Conservation (phyloP, 2,329 filamentous ascomycete genomes). For the Exophiala bonariae region DNA sequence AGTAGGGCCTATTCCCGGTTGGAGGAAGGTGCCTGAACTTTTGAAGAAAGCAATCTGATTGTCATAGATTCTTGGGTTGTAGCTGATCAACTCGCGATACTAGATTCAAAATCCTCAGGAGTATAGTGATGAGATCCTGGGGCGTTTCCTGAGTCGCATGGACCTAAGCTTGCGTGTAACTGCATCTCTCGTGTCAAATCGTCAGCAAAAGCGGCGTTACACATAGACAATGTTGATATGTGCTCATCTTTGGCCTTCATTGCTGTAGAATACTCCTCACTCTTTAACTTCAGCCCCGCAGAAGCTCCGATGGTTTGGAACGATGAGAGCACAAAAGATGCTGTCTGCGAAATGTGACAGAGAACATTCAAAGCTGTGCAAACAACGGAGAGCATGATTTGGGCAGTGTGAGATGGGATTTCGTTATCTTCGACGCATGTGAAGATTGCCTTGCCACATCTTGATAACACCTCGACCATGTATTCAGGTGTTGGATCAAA, state of each 20-base stretch:
- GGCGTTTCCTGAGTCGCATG: background rate
- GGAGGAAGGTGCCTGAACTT: background rate
- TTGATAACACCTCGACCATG: constrained; percentile 5
- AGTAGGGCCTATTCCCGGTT: background rate
- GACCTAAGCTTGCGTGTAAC: constrained; percentile 2
- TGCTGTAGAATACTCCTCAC: background rate
- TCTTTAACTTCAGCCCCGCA: background rate
- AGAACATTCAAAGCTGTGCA: constrained; percentile 1
- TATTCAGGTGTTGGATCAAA: constrained; percentile 8
- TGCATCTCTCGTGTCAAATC: constrained; percentile 6
- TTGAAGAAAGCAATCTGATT: background rate
- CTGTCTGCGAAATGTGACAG: constrained; percentile 4
- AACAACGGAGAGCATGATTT: constrained; percentile 10
- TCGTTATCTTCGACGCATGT: background rate
- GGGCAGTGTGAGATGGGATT: constrained; percentile 1
- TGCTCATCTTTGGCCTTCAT: background rate
- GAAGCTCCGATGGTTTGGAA: background rate
- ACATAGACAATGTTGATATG: background rate
- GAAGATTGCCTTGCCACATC: constrained; percentile 4
- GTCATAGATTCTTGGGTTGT: background rate
- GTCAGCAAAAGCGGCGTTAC: background rate
- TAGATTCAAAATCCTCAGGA: background rate
- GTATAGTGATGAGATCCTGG: background rate
- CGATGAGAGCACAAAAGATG: constrained; percentile 3
- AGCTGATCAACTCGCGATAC: background rate